phyloP scores from a whole-genome alignment of 176 grass and related monocot species.

The Triticum urartu region DNA sequence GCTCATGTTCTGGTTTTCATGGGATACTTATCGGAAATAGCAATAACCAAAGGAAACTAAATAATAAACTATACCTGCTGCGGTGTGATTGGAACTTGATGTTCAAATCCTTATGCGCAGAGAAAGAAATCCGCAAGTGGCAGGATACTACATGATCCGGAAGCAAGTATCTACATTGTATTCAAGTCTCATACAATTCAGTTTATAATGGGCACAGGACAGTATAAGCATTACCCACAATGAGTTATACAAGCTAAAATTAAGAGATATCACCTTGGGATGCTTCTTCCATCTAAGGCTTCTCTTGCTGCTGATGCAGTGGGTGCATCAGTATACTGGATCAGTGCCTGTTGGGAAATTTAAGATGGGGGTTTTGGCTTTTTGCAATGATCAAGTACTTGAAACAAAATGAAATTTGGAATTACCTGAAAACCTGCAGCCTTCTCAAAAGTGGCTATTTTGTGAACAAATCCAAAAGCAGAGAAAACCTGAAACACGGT shows the following conservation, averaged over 20 bases:
- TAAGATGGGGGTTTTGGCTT: constrained; percentile 16
- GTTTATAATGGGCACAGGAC: constrained; percentile 10
- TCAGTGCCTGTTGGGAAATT: constrained; percentile 62
- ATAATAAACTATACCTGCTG: constrained; percentile 60
- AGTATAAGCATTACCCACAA: not conserved
- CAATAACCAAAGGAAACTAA: not conserved
- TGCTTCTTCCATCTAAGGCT: constrained; percentile 95
- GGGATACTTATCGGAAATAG: not conserved
- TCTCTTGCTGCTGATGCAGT: constrained; percentile 93
- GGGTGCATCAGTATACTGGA: constrained; percentile 82
- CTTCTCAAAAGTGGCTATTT: constrained; percentile 99
- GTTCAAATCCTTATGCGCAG: constrained; percentile 91
- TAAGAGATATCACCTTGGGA: constrained; percentile 62
- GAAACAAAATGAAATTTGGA: constrained; percentile 20
- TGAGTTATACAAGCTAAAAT: constrained; percentile 22
- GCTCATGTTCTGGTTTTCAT: not conserved
- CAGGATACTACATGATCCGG: constrained; percentile 82
- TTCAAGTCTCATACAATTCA: constrained; percentile 28
- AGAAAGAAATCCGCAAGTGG: constrained; percentile 82
- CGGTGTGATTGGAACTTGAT: constrained; percentile 98
- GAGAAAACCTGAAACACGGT: constrained; percentile 80
- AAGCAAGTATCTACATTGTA: constrained; percentile 72
- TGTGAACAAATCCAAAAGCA: constrained; percentile 95
- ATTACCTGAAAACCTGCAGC: constrained; percentile 92
- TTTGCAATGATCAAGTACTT: constrained; percentile 29